These are phyloP conservation scores for Ballota nigra DNA, from an alignment of 257 asterid species.

Conservation along the genomic window DNA sequence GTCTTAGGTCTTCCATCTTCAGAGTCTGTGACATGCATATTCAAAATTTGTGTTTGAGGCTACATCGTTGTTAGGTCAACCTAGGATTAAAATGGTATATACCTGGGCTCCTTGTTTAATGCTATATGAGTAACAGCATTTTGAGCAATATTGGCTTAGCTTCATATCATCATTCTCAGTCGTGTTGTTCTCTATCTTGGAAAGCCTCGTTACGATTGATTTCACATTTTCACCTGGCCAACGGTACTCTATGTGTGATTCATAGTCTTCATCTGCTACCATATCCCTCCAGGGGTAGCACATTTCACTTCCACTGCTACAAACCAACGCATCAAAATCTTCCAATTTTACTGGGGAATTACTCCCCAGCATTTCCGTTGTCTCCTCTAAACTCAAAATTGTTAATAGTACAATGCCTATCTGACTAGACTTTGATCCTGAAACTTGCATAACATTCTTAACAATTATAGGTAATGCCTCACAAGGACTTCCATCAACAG, in stretches of 20 bases:
- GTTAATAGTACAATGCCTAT: slow-evolving; percentile 55
- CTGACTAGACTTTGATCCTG: slow-evolving; percentile 43
- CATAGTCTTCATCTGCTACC: slow-evolving; percentile 51
- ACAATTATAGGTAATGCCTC: slow-evolving; percentile 42
- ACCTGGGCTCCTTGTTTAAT: slow-evolving; percentile 55
- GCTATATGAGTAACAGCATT: slow-evolving; percentile 54
- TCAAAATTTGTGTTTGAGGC: not conserved
- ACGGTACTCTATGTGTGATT: slow-evolving; percentile 55
- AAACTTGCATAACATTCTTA: slow-evolving; percentile 52
- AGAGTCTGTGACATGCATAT: slow-evolving; percentile 32
- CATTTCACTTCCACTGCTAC: slow-evolving; percentile 66
- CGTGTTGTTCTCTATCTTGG: slow-evolving; percentile 34
- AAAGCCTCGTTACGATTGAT: slow-evolving; percentile 45
- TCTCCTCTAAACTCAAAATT: slow-evolving; percentile 51
- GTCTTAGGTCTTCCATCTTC: slow-evolving; percentile 53
- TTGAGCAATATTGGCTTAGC: slow-evolving; percentile 41
- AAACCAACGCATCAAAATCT: slow-evolving; percentile 58
- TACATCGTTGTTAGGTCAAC: not conserved
- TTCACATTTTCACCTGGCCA: slow-evolving; percentile 66
- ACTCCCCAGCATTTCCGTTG: slow-evolving; percentile 39
- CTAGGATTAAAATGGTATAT: slow-evolving; percentile 11
- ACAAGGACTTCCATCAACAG: slow-evolving; percentile 47
- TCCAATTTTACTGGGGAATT: slow-evolving; percentile 33
- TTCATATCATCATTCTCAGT: slow-evolving; percentile 40
- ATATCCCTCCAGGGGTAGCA: slow-evolving; percentile 65